A percentile compares a stretch with the other conserved stretches of the same genome.
Evolutionary conservation across 805 yeast species (phyloP).

Genomic region (Vanderwaltozyma yarrowii): DNA sequence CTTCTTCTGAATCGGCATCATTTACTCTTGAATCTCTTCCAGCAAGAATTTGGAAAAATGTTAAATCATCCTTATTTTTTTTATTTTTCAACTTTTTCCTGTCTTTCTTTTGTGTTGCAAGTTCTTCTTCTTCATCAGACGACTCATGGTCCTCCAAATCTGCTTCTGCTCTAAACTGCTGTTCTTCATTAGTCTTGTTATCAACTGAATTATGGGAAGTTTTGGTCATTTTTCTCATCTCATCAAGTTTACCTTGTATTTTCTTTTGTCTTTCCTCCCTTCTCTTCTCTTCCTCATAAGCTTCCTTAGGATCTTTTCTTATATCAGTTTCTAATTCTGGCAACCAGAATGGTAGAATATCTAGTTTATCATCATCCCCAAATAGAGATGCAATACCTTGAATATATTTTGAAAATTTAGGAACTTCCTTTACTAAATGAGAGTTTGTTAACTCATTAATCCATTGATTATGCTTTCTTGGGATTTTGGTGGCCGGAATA

Average conservation of each 20-base stretch:
- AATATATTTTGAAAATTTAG: constrained; percentile 83
- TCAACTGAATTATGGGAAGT: not conserved
- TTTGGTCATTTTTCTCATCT: constrained; percentile 28
- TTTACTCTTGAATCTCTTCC: constrained; percentile 35
- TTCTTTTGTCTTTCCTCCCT: constrained; percentile 40
- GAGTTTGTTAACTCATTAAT: constrained; percentile 74
- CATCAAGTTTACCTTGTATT: constrained; percentile 26
- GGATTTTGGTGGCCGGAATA: constrained; percentile 24
- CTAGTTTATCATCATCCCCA: constrained; percentile 75
- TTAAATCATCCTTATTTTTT: constrained; percentile 20
- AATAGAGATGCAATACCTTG: constrained; percentile 87
- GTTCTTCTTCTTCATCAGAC: constrained; percentile 31
- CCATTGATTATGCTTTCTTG: constrained; percentile 58
- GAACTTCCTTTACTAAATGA: constrained; percentile 85
- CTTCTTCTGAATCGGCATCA: constrained; percentile 76
- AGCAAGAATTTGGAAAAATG: constrained; percentile 29
- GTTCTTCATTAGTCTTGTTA: not conserved
- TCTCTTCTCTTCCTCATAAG: constrained; percentile 54
- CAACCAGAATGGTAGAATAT: constrained; percentile 88
- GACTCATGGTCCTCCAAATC: constrained; percentile 51
- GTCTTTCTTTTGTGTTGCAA: not conserved
- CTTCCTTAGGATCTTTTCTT: constrained; percentile 68
- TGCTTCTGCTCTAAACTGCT: constrained; percentile 21
- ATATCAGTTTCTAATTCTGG: constrained; percentile 79
- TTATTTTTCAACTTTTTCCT: constrained; percentile 5